Base-by-base conservation (phyloP, 1,139 yeast genomes). In the Spencermartinsiella ligniputridi region DNA sequence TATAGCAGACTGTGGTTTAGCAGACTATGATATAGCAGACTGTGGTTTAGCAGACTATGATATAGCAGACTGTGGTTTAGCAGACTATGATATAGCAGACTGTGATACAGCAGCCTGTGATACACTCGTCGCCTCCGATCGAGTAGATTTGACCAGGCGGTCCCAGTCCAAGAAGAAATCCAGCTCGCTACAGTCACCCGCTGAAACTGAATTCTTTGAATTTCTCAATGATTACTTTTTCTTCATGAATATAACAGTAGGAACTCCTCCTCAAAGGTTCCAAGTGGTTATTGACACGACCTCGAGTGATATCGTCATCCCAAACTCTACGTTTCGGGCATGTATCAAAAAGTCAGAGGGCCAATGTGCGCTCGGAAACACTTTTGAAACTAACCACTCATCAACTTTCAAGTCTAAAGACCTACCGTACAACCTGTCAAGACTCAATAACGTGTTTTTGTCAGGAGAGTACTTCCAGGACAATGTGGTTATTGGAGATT, bases 381-480 rank as follows among this genome's bases (percentile, higher is more conserved):
- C 37, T 3, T 57, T 51, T 35, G 39, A 52, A 17, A 27, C 42
- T 13, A 4, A 24, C 17, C 39, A 42, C 20, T 51, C 57, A 3
- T 29, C 46, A 5, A 39, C 54, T 9, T 52, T 46, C 34, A 25
- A 32, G n/a, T n/a, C 21, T 16, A 8, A 21, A 3, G 18, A 35
- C 12, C 8, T 9, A 8, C 15, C 38, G 13, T 45, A 46, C 20
- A 46, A 51, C 36, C 20, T 34, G n/a, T 42, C 53, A 1, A 32
- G 40, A 18, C 33, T 52, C 9, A 56, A 53, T 40, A 46, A 50
- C 3, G 39, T 45, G 3, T 38, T n/a, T 19, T 49, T 51, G 3
- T 15, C 46, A 3, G 60, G 62, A 11, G 29, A 22, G 3, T 44
- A 49, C 24, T 50, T 41, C 2, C 16, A 39, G 8, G 60, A 55